Evolutionary conservation across 257 asterid species (phyloP).

Genomic region (Primulina huaijiensis): DNA sequence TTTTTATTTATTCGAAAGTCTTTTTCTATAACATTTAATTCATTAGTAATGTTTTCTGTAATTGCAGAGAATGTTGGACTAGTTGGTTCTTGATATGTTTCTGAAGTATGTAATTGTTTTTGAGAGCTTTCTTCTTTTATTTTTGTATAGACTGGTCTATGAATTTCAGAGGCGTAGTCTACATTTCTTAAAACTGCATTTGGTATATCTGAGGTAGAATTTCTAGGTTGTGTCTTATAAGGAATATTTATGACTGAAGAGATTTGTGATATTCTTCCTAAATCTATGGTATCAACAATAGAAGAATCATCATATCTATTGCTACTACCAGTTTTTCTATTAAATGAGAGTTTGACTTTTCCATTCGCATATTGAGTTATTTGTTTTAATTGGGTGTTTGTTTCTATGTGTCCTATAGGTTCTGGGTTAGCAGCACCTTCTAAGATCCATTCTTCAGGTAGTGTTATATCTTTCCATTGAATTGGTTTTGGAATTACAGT

Average conservation of each 20-base stretch:
- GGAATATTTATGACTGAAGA: slow-evolving; percentile 5
- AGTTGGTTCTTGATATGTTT: neutral
- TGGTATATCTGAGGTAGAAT: neutral
- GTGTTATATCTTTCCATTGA: no score
- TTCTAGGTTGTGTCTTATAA: neutral
- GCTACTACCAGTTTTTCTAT: no score
- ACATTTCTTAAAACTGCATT: neutral
- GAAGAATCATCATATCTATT: neutral
- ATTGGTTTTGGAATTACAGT: no score
- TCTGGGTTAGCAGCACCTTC: neutral
- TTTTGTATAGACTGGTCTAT: neutral
- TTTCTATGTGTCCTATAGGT: no score
- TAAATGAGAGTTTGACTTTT: neutral
- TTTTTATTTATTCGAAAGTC: neutral
- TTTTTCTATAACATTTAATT: slow-evolving; percentile 2
- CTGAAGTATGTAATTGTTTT: no score
- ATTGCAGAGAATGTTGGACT: neutral
- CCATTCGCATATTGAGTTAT: neutral
- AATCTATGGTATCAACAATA: neutral
- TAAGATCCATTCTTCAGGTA: neutral
- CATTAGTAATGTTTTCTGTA: neutral
- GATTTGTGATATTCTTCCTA: slow-evolving; percentile 9
- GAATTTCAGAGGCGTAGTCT: neutral
- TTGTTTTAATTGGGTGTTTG: neutral
- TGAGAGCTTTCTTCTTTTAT: no score